Evolutionary conservation across 169 alveolate genomes (phyloP), one percentile per base, ranked within the genome.

Genomic region (Fabrea salina): DNA sequence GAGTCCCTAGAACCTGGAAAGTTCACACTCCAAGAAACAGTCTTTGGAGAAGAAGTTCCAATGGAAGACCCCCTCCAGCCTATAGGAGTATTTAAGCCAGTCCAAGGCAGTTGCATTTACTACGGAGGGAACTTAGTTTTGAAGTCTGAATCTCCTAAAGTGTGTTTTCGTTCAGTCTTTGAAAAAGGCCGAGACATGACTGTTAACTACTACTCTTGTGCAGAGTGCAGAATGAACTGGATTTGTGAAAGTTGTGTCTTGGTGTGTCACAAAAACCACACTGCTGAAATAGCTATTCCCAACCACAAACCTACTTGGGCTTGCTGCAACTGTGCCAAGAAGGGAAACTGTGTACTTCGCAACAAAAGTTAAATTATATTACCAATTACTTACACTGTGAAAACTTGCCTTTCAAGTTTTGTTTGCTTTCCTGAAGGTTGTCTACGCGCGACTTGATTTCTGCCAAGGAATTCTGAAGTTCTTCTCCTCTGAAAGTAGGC

Each of bases 221-320:
- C 32, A 27, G 54, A 61, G 4, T 84, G 90, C 72, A 75, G 54
- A 11, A 49, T 47, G 4, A 84, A 75, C 41, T 84, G 89, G 80
- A 76, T 84, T 39, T 84, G 90, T 50, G 90, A 84, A 59, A 35
- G 79, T 13, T 84, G 90, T 47, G 11, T 41, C 7, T 33, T 22
- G 2, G 37, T n/a, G 3, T 67, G 78, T 27, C 78, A 67, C 44
- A 19, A 40, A 67, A 59, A 41, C 2, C 78, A 67, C 27, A 67
- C n/a, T 19, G 4, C 27, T 19, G 44, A 32, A 13, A 41, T 27
- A n/a, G 56, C 56, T 16, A 43, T 67, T 8, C 56, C 59, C 16
- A 19, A 2, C 30, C 78, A 67, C 27, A 41, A 19, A 1, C 78
- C 78, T 13, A 44, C 33, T 40, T 67, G 78, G 78, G 78, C 78